Percentiles rank a stretch among this genome's conserved stretches.
These are phyloP conservation scores for Solanum pinnatisectum DNA, from an alignment of 257 asterid species.

Conservation along the genomic window DNA sequence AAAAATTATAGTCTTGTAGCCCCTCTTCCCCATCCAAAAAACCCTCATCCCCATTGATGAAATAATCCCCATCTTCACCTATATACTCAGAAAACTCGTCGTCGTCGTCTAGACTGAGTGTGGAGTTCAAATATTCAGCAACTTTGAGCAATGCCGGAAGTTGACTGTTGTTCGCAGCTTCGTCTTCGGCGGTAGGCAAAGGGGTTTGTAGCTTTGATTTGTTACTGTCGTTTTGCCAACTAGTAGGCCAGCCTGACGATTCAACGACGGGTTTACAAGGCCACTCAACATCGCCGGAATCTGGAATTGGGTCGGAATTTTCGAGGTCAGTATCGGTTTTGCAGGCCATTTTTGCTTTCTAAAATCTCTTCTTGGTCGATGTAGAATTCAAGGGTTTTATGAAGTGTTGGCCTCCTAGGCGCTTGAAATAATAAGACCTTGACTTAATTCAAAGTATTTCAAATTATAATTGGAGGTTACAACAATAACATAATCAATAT, in stretches of 20 bases:
- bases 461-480: not conserved
- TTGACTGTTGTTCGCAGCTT: conserved; percentile 32
- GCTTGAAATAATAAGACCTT: conserved; percentile 35
- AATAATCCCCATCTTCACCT: conserved; percentile 32
- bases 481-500: no score
- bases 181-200: conserved; percentile 23
- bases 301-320: conserved; percentile 1
- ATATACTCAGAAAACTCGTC: conserved; percentile 20
- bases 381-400: conserved; percentile 8
- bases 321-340: not conserved
- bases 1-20: conserved; percentile 18
- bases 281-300: conserved; percentile 40
- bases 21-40: conserved; percentile 2
- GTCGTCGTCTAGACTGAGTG: conserved; percentile 6
- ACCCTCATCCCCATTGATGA: conserved; percentile 22
- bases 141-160: conserved; percentile 28
- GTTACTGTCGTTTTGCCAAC: conserved; percentile 17
- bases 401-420: conserved; percentile 22
- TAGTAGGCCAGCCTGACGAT: conserved; percentile 16
- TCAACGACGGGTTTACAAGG: conserved; percentile 26
- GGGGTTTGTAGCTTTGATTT: conserved; percentile 9
- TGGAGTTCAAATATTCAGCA: conserved; percentile 16
- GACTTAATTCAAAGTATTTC: not conserved
- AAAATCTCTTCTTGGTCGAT: conserved; percentile 22
- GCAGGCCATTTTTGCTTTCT: not conserved